Evolutionary conservation across 1,284 basidiomycete genomes (phyloP).

Genomic region (Cryptococcus sp.): DNA sequence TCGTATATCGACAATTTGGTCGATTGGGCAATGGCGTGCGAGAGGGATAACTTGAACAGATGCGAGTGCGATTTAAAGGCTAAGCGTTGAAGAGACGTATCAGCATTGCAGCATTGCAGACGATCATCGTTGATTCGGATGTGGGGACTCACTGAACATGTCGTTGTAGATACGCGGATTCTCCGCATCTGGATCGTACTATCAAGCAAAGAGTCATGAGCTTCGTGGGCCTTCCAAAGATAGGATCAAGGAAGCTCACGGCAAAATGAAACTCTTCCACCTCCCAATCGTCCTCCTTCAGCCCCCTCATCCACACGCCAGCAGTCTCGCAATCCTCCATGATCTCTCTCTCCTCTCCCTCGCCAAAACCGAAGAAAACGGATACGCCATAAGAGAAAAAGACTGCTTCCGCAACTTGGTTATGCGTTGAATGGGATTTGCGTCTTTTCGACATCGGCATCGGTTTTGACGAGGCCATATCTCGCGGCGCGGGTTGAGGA

Average conservation of each 20-base stretch:
- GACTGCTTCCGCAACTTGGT: slow-evolving; percentile 71
- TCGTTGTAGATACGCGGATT: slow-evolving; percentile 77
- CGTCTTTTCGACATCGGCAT: slow-evolving; percentile 10
- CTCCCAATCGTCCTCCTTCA: slow-evolving; percentile 74
- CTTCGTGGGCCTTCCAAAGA: no score
- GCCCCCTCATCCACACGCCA: slow-evolving; percentile 62
- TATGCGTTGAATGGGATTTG: slow-evolving; percentile 25
- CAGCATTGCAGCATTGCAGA: neutral
- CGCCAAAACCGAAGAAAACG: slow-evolving; percentile 82
- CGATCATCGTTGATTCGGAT: neutral
- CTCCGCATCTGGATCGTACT: slow-evolving; percentile 83
- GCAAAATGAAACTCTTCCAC: slow-evolving; percentile 85
- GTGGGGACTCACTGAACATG: slow-evolving; percentile 53
- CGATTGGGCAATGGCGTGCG: slow-evolving; percentile 92
- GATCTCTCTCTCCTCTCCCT: slow-evolving; percentile 72
- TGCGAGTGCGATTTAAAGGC: slow-evolving; percentile 87
- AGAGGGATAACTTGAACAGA: slow-evolving; percentile 71
- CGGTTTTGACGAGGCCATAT: no score
- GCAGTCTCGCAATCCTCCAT: slow-evolving; percentile 79
- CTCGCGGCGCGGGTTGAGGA: neutral
- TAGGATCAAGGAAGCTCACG: slow-evolving; percentile 61
- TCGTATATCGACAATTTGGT: slow-evolving; percentile 90
- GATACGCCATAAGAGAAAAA: slow-evolving; percentile 79
- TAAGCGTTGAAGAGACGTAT: slow-evolving; percentile 47
- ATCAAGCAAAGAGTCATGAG: neutral